phyloP scores from a whole-genome alignment of 305 asterid genomes.

The Solanum hybrid region DNA sequence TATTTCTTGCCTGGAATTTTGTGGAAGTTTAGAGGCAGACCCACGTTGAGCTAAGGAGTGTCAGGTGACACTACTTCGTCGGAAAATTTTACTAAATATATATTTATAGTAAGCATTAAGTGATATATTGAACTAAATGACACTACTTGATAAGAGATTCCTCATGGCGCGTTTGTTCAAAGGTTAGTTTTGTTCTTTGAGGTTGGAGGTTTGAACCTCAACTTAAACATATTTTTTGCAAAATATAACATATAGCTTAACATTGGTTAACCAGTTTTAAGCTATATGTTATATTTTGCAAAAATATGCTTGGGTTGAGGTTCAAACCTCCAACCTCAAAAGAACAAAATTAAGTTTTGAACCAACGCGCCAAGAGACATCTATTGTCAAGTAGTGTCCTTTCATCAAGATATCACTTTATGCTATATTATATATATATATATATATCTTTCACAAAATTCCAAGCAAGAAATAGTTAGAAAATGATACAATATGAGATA shows the following conservation, averaged over 20 bases:
- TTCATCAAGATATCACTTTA: background rate
- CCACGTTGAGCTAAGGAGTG: background rate
- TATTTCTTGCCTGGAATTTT: constrained; percentile 1
- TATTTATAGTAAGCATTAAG: too few relatives aligned
- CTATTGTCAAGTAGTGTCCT: background rate
- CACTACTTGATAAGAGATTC: background rate
- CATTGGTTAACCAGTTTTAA: background rate
- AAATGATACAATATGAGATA: background rate
- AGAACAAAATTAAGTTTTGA: background rate
- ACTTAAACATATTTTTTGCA: background rate
- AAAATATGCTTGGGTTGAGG: background rate
- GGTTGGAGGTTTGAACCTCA: background rate
- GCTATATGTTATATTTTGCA: background rate
- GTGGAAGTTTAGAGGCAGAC: background rate
- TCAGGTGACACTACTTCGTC: too few relatives aligned
- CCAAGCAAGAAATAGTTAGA: background rate
- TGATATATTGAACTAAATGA: background rate
- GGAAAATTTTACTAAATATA: too few relatives aligned
- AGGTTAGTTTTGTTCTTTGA: background rate
- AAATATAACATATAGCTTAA: background rate
- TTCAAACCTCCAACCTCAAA: background rate
- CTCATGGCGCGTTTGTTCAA: background rate
- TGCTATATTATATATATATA: background rate
- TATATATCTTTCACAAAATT: constrained; percentile 1
- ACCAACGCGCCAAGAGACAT: background rate